These are phyloP conservation scores for Fusarium sambucinum DNA, from an alignment of 2,329 filamentous ascomycete species.

Conservation along the genomic window DNA sequence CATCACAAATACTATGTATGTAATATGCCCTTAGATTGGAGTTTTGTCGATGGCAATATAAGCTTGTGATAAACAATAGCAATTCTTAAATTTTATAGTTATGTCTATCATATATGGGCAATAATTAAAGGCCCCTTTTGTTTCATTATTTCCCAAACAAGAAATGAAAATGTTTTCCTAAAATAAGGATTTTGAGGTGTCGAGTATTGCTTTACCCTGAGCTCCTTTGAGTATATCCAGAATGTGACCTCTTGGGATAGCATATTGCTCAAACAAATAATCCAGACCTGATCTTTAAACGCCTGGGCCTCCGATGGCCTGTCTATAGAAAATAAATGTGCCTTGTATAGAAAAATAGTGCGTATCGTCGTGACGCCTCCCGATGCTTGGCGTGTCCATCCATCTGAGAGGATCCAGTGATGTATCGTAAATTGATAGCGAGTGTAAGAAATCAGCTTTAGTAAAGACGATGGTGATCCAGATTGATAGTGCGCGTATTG, in stretches of 20 bases:
- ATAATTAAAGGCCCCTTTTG: neutral
- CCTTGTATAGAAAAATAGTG: slow-evolving; percentile 33
- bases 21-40: neutral
- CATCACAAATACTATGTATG: neutral
- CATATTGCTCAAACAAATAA: slow-evolving; percentile 9
- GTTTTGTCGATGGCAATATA: neutral
- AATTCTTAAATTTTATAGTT: slow-evolving; percentile 1
- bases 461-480: slow-evolving; percentile 7
- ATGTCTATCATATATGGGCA: slow-evolving; percentile 10
- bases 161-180: slow-evolving; percentile 7
- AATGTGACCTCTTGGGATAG: neutral
- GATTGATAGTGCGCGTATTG: slow-evolving; percentile 11
- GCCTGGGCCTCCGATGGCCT: slow-evolving; percentile 29
- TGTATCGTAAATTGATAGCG: slow-evolving; percentile 30
- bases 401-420: slow-evolving; percentile 25
- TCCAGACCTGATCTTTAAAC: slow-evolving; percentile 12
- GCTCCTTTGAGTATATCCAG: neutral
- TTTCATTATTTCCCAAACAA: slow-evolving; percentile 7
- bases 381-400: slow-evolving; percentile 31
- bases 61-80: neutral
- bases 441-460: slow-evolving; percentile 20
- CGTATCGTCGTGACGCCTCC: slow-evolving; percentile 41
- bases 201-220: neutral
- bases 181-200: slow-evolving; percentile 4
- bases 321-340: slow-evolving; percentile 36